Conservation (phyloP, 2,329 filamentous ascomycete species). For the Aspergillus sp. region DNA sequence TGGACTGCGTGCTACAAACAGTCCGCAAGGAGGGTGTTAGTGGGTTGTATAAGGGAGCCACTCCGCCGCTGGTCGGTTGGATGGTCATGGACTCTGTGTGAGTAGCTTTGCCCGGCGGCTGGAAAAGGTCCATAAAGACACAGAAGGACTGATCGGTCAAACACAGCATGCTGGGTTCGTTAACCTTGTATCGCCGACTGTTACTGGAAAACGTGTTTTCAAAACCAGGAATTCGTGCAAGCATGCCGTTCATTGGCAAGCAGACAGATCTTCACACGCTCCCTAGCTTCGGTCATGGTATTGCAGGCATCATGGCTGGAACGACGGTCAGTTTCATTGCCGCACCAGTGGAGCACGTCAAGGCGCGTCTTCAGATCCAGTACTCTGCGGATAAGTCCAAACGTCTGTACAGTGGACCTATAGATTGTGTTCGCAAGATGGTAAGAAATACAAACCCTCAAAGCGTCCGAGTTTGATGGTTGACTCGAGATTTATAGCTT, state of each 20-base stretch:
- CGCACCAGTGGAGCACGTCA: slow-evolving; percentile 91
- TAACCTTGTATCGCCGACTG: slow-evolving; percentile 85
- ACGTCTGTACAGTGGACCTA: slow-evolving; percentile 79
- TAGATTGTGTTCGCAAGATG: slow-evolving; percentile 75
- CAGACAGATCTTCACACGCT: slow-evolving; percentile 53
- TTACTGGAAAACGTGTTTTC: slow-evolving; percentile 78
- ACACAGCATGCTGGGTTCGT: slow-evolving; percentile 76
- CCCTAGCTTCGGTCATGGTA: slow-evolving; percentile 77
- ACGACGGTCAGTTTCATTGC: slow-evolving; percentile 90
- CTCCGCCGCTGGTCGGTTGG: slow-evolving; percentile 91
- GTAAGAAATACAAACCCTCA: slow-evolving; percentile 33
- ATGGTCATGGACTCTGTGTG: slow-evolving; percentile 91
- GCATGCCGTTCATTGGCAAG: slow-evolving; percentile 39
- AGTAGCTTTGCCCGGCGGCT: slow-evolving; percentile 15
- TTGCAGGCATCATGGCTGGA: slow-evolving; percentile 85
- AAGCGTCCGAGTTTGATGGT: background rate
- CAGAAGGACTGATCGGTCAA: background rate
- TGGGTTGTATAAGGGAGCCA: slow-evolving; percentile 92
- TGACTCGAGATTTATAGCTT: slow-evolving; percentile 34
- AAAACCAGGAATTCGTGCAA: slow-evolving; percentile 49
- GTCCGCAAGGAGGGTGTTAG: slow-evolving; percentile 79
- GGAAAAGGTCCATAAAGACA: background rate
- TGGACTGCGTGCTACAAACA: slow-evolving; percentile 84
- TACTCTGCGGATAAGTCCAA: slow-evolving; percentile 78
- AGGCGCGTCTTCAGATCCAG: slow-evolving; percentile 90